phyloP scores from a whole-genome alignment of 2,329 filamentous ascomycete species.

The Coniochaeta ligniaria region DNA sequence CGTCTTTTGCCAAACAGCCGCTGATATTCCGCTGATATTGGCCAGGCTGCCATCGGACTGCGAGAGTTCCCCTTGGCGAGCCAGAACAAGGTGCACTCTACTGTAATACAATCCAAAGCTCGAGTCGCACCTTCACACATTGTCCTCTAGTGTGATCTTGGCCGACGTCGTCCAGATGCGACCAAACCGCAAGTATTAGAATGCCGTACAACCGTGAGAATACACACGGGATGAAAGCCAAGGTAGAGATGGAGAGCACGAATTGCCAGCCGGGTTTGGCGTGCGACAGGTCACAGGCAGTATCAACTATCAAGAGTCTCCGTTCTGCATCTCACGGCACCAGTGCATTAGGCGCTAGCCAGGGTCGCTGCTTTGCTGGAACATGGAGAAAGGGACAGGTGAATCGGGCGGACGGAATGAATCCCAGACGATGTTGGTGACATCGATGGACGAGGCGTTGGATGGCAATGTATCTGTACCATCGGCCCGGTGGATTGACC shows the following conservation, averaged over 20 bases:
- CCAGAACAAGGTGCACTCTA: neutral
- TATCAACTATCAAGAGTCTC: neutral
- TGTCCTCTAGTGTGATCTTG: neutral
- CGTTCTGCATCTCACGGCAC: neutral
- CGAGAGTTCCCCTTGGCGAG: neutral
- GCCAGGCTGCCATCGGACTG: constrained; percentile 13
- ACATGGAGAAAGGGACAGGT: neutral
- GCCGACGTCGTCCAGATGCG: neutral
- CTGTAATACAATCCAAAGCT: constrained; percentile 17
- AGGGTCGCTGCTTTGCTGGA: neutral
- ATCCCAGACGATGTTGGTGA: neutral
- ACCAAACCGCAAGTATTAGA: neutral
- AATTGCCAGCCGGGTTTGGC: neutral
- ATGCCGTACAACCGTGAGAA: neutral
- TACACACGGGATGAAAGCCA: neutral
- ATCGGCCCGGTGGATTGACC: neutral
- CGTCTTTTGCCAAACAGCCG: constrained; percentile 1
- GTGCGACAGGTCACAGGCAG: neutral
- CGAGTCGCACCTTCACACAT: neutral
- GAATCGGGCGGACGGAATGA: constrained; percentile 2
- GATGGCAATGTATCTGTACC: neutral
- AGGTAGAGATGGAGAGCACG: neutral
- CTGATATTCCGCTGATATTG: neutral
- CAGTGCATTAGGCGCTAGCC: neutral
- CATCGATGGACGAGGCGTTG: neutral